Evolutionary conservation across 208 protist genomes (phyloP).

Genomic region (Acanthamoeba triangularis): DNA sequence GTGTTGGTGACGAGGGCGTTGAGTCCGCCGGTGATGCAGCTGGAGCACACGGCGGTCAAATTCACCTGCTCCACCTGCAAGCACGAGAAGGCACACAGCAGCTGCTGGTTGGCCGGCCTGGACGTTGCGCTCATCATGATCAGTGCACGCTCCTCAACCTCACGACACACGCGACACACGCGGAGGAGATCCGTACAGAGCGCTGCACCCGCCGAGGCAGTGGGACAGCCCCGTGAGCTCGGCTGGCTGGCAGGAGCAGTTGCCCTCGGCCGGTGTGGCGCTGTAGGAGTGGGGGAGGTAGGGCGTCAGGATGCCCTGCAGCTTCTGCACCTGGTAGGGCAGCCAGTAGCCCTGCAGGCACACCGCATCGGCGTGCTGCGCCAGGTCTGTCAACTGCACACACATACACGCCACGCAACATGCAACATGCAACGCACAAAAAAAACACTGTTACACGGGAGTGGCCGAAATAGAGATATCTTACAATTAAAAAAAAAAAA

Average conservation of each 20-base stretch:
- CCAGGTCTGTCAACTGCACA: neutral
- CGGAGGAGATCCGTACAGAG: neutral
- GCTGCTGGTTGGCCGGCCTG: neutral
- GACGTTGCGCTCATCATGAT: too few species aligned
- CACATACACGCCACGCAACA: neutral
- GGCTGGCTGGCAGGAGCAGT: neutral
- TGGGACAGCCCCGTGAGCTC: neutral
- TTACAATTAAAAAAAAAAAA: too few species aligned
- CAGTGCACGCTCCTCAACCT: too few species aligned
- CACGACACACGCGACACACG: too few species aligned
- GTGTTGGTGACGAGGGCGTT: neutral
- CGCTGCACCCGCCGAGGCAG: neutral
- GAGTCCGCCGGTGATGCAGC: neutral
- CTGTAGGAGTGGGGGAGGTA: conserved; percentile 2
- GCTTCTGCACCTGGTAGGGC: neutral
- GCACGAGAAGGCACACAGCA: neutral
- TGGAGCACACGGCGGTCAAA: neutral
- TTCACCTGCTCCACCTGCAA: neutral
- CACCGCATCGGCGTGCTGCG: neutral
- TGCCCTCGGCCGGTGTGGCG: neutral
- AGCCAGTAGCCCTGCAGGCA: conserved; percentile 22
- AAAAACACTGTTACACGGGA: too few species aligned
- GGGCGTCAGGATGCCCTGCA: neutral
- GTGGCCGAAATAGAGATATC: too few species aligned
- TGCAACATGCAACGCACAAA: neutral